Base-by-base conservation (phyloP, 345 rosid species). In the Crucihimalaya himalaica region DNA sequence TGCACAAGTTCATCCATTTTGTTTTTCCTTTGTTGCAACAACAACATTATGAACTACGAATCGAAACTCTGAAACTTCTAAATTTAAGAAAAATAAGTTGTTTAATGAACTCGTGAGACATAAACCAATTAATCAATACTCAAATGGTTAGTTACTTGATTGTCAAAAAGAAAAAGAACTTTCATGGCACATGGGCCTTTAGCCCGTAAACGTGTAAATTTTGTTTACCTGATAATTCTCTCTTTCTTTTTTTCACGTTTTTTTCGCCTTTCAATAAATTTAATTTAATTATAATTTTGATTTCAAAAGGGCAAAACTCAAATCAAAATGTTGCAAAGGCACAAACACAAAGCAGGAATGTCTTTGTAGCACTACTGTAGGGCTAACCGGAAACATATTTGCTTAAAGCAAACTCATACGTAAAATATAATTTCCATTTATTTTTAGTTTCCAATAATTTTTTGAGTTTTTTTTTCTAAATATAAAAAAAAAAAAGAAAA, bases 321-420 rank as follows among this genome's bases (percentile, higher is more conserved):
- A 5, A 14, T 14, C 8, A 28, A 7, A 7, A 29, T 29, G 68
- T 8, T 20, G 34, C 14, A 40, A 15, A 3, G 5, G 23, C 40
- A 61, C 15, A 40, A n/a, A 3, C 5, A 42, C 39, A 60, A 61
- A 37, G 32, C 42, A 42, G 43, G 63, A 40, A 72, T 54, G 61
- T 42, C 19, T 45, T 52, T 52, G 20, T 37, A 34, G 58, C 48
- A 1, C 3, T 67, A 51, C 39, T 18, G 7, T 35, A 6, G 52
- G 61, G 39, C 42, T 23, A 47, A 71, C 68, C 23, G 37, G 4
- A 18, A 35, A 37, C 25, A 16, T 14, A 31, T 60, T 59, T 43
- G 60, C 60, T 50, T 71, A 50, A 71, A 71, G 40, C 59, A 28
- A 54, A 63, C 39, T 52, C 63, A 40, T 40, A 53, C 48, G 34